Base-by-base conservation (phyloP, 2,329 filamentous ascomycete species). In the Pseudopithomyces chartarum region DNA sequence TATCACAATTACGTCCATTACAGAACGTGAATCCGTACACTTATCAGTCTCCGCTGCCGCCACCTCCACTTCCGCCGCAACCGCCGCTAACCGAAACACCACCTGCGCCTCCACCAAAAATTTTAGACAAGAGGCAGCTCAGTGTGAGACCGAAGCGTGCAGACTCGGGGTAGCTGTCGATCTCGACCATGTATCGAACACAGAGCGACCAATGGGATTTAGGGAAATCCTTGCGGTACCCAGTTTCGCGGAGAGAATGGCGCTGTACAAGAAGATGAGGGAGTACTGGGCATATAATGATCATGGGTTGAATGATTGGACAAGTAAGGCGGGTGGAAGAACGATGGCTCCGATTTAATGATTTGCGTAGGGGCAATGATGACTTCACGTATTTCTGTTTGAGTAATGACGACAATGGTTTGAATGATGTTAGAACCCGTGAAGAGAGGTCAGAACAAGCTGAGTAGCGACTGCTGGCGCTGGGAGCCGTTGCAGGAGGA, bases 251-350 rank as follows among this genome's bases (percentile, higher is more conserved):
- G 64, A 70, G 38, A 61, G 72, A 5, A 72, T 75, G 71, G 61
- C 53, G 33, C 36, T 71, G 52, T 75, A 75, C 44, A 66, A 69
- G 58, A 66, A 61, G 55, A 67, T 69, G n/a, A 66, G 70, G 33
- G 63, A 73, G 2, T 75, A 74, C 53, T 75, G 73, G 73, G 71
- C 73, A 11, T 62, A 55, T 47, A 68, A 67, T n/a, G 69, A 74
- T 45, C 71, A 75, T 56, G 73, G 70, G 7, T 42, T 74, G 36
- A 57, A 45, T 3, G 68, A 70, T 36, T 75, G 72, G 71, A 67
- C 68, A 6, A 64, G 53, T 3, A 57, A 54, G 39, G 56, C 55
- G 15, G 60, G 57, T 17, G 20, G 13, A 20, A 45, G 23, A 23
- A 6, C 46, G 13, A 23, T 44, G 20, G 50, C 45, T 20, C 49